These are phyloP conservation scores for Dacryopinax primogenitus DNA, from an alignment of 768 basidiomycete species.

Conservation along the genomic window DNA sequence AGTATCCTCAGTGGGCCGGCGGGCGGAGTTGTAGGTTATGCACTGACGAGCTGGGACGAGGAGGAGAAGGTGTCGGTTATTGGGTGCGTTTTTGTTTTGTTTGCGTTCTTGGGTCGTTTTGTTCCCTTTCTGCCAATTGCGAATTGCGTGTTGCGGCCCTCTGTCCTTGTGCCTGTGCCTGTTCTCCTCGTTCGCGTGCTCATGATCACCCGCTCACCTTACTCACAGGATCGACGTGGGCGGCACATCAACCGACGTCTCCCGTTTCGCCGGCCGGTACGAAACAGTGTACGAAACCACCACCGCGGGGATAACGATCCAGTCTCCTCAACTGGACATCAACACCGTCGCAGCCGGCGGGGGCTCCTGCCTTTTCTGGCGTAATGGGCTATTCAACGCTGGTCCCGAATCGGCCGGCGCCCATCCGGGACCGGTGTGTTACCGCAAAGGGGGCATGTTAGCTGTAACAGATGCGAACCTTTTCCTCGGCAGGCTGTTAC, in stretches of 20 bases:
- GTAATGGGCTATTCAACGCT: constrained; percentile 78
- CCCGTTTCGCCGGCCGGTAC: constrained; percentile 79
- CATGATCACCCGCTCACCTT: background rate
- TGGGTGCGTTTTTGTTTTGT: constrained; percentile 38
- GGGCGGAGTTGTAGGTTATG: constrained; percentile 91
- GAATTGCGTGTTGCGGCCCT: background rate
- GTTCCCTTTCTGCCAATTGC: background rate
- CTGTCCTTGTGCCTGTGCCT: background rate
- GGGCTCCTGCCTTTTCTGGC: constrained; percentile 76
- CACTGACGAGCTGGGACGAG: constrained; percentile 75
- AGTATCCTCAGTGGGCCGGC: constrained; percentile 88
- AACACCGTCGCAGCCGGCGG: constrained; percentile 95
- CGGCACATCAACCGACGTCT: constrained; percentile 91
- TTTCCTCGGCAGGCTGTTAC: constrained; percentile 73
- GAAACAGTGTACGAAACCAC: constrained; percentile 93
- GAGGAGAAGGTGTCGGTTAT: constrained; percentile 61
- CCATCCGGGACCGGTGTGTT: constrained; percentile 85
- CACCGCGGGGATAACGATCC: constrained; percentile 85
- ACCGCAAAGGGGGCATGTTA: constrained; percentile 80
- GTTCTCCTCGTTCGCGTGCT: background rate
- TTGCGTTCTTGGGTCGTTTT: background rate
- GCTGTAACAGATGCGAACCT: constrained; percentile 92
- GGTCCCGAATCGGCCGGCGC: constrained; percentile 92
- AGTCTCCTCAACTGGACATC: constrained; percentile 86
- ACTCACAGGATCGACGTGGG: constrained; percentile 68